Evolutionary conservation across 805 yeast genomes (phyloP), one percentile per base, ranked within the genome.

Genomic region (Candida mattraensis): DNA sequence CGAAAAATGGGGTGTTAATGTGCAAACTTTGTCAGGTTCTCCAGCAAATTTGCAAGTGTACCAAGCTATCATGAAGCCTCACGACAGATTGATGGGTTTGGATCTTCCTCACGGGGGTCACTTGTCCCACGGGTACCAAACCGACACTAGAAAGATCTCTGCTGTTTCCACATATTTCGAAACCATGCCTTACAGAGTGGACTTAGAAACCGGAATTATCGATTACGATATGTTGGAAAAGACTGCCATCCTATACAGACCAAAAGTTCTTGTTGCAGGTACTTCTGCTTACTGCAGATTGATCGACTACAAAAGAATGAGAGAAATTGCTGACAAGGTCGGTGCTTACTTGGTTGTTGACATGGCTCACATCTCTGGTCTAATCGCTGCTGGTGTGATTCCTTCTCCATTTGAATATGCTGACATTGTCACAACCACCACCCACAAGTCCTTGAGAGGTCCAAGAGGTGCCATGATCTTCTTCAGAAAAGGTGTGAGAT

Each of bases 381-480:
- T 93, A 53, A 79, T 93, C 49, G 87, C 96, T 47, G 96, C 99
- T 45, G 93, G 88, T 52, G 98, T 91, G 39, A 89, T 87, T 44
- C 94, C 89, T 53, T 82, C 95, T 39, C 99, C 99, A 48, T 93
- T 93, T 72, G 94, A 88, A 68, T 87, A 84, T 66, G 91, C 98
- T 42, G 99, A 93, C 61, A 83, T 93, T 52, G 99, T 93, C 60
- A 93, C 99, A 50, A 93, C 99, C 55, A 91, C 99, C 41, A 91
- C 99, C 42, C 99, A 93, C 77, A 93, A 93, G 73, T 89, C 98
- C 24, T 77, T 93, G 59, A 86, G 99, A 74, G 99, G 99, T 44
- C 99, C 99, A 64, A 87, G 99, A 74, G 99, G 99, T 67, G 97
- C 99, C 40, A 91, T 93, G 96, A 93, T 93, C 65, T 93, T 93